Conservation (phyloP, 129 eudicot genomes). For the Lonicera japonica region DNA sequence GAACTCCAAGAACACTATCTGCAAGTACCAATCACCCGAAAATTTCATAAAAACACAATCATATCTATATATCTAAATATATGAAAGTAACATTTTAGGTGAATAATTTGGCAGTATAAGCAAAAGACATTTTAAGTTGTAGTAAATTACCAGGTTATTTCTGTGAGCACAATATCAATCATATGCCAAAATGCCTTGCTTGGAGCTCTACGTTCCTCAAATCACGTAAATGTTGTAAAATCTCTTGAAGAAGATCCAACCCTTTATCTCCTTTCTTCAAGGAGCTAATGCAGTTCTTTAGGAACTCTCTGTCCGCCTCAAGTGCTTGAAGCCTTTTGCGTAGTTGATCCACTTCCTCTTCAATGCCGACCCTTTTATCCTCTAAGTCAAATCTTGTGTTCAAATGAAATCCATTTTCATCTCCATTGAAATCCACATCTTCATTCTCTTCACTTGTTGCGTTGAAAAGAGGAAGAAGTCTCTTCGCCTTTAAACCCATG, state of each 20-base stretch:
- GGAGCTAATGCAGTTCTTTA: slow-evolving; percentile 87
- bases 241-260: slow-evolving; percentile 87
- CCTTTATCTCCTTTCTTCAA: slow-evolving; percentile 94
- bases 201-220: slow-evolving; percentile 72
- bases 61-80: too few species aligned
- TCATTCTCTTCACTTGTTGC: slow-evolving; percentile 55
- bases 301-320: slow-evolving; percentile 91
- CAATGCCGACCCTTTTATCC: slow-evolving; percentile 61
- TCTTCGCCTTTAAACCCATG: slow-evolving; percentile 49
- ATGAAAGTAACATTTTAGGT: too few species aligned
- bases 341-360: slow-evolving; percentile 90
- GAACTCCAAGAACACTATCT: neutral
- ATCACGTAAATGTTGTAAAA: slow-evolving; percentile 82
- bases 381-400: slow-evolving; percentile 53
- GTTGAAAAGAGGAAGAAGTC: slow-evolving; percentile 89
- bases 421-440: slow-evolving; percentile 25
- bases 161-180: slow-evolving; percentile 17
- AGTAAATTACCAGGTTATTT: too few species aligned
- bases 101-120: too few species aligned
- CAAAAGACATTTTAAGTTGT: too few species aligned
- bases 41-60: neutral
- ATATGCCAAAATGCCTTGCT: slow-evolving; percentile 36
- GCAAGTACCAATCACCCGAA: neutral
- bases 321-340: slow-evolving; percentile 83
- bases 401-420: slow-evolving; percentile 52